Conservation (phyloP, 768 basidiomycete species). For the Candolleomyces eurysporus region DNA sequence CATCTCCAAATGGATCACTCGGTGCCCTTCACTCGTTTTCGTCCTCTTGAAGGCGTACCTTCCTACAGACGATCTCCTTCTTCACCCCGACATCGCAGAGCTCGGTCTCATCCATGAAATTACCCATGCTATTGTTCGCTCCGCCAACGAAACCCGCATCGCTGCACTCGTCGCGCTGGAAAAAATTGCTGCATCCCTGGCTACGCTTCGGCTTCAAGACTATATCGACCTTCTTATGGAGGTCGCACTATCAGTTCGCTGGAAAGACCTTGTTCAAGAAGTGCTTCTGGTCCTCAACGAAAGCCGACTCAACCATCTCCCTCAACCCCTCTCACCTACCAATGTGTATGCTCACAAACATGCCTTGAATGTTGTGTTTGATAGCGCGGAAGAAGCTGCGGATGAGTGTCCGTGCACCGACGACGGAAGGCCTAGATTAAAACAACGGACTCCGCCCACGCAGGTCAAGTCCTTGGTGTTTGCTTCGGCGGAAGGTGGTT, state of each 20-base stretch:
- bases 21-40: conserved; percentile 53
- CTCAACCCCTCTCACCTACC: conserved; percentile 17
- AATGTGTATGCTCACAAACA: conserved; percentile 52
- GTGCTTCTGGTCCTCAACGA: conserved; percentile 57
- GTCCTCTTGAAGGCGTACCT: conserved; percentile 47
- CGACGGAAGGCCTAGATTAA: conserved; percentile 45
- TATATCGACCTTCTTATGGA: conserved; percentile 57
- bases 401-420: conserved; percentile 69
- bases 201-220: conserved; percentile 35
- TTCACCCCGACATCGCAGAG: conserved; percentile 30
- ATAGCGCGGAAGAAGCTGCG: conserved; percentile 64
- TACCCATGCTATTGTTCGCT: conserved; percentile 48
- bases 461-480: conserved; percentile 35
- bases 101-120: conserved; percentile 30
- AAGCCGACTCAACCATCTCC: conserved; percentile 19
- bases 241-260: conserved; percentile 48
- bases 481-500: conserved; percentile 8
- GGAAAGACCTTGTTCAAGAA: conserved; percentile 54
- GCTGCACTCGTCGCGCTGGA: conserved; percentile 60
- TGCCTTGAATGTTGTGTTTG: conserved; percentile 56
- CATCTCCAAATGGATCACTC: conserved; percentile 43
- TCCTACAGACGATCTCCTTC: conserved; percentile 32
- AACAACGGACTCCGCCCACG: conserved; percentile 41
- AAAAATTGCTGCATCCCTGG: conserved; percentile 40
- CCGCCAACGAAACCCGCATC: conserved; percentile 52